Conservation (phyloP, 208 protist species). For the Leishmania amazonensis region DNA sequence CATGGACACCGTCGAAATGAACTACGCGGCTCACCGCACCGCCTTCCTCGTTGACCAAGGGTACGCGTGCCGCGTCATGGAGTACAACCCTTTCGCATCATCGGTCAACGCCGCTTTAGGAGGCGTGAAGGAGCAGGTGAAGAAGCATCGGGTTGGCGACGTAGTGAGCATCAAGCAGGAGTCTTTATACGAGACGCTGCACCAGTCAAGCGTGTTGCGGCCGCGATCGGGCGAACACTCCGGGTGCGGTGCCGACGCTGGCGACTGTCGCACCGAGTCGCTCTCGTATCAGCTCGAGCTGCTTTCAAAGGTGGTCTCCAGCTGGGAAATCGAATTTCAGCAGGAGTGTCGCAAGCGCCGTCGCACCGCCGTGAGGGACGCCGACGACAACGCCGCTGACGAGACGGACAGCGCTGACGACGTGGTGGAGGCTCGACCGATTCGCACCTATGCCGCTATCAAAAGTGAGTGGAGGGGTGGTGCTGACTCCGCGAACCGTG, state of each 20-base stretch:
- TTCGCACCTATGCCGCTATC: conserved; percentile 42
- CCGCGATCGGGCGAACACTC: not conserved
- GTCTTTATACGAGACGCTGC: conserved; percentile 42
- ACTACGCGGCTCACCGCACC: conserved; percentile 97
- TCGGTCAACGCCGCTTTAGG: not conserved
- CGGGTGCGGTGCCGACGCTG: not conserved
- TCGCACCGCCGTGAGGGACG: conserved; percentile 1
- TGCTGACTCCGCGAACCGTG: not conserved
- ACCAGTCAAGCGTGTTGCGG: conserved; percentile 24
- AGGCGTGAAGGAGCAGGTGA: conserved; percentile 22
- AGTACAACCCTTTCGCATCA: conserved; percentile 47
- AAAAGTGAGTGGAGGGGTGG: conserved; percentile 61
- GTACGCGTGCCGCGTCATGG: conserved; percentile 86
- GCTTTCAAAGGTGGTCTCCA: conserved; percentile 79
- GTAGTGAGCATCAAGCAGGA: conserved; percentile 81
- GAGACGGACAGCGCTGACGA: conserved; percentile 30
- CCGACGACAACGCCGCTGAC: conserved; percentile 9
- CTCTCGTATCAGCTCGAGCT: conserved; percentile 75
- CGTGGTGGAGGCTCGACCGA: conserved; percentile 36
- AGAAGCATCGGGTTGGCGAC: conserved; percentile 53
- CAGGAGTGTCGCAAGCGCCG: conserved; percentile 36
- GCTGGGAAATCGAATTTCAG: conserved; percentile 83
- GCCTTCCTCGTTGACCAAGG: conserved; percentile 98
- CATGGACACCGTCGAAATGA: conserved; percentile 97
- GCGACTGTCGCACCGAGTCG: conserved; percentile 15